phyloP scores from a whole-genome alignment of 2,329 filamentous ascomycete species.

The Didymosphaeria variabile region DNA sequence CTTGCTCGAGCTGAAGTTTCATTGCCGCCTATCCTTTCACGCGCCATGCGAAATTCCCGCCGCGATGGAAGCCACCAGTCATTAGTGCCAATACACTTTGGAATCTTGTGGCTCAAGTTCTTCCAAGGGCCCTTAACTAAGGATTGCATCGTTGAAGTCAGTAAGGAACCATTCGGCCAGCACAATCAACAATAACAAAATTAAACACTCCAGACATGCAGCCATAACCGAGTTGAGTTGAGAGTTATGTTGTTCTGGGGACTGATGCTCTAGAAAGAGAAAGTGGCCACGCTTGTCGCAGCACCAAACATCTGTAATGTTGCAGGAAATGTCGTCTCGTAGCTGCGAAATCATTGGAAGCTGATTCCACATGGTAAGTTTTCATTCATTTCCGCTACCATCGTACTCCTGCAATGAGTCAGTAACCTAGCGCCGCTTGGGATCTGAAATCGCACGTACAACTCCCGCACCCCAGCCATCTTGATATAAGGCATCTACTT shows the following conservation, averaged over 20 bases:
- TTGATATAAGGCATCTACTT: conserved; percentile 13
- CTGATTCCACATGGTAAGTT: background rate
- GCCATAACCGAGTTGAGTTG: too few relatives aligned
- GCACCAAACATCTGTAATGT: background rate
- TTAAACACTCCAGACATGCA: too few relatives aligned
- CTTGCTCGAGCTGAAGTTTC: background rate
- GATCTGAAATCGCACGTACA: background rate
- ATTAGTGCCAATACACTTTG: background rate
- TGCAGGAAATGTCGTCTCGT: background rate
- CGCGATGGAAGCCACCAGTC: background rate
- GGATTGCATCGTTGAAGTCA: too few relatives aligned
- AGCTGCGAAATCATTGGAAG: background rate
- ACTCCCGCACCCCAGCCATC: conserved; percentile 3
- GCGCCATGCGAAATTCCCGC: too few relatives aligned
- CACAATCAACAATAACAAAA: too few relatives aligned
- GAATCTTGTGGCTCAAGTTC: background rate
- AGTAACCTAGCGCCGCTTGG: background rate
- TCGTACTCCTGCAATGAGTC: background rate
- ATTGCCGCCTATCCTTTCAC: background rate
- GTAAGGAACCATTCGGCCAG: too few relatives aligned
- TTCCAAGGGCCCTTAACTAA: too few relatives aligned
- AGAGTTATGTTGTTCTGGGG: too few relatives aligned
- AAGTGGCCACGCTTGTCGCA: too few relatives aligned
- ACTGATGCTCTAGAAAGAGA: too few relatives aligned
- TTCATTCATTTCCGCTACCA: background rate